Base-by-base conservation (phyloP, 768 basidiomycete species). In the Pleurotus cornucopiae region DNA sequence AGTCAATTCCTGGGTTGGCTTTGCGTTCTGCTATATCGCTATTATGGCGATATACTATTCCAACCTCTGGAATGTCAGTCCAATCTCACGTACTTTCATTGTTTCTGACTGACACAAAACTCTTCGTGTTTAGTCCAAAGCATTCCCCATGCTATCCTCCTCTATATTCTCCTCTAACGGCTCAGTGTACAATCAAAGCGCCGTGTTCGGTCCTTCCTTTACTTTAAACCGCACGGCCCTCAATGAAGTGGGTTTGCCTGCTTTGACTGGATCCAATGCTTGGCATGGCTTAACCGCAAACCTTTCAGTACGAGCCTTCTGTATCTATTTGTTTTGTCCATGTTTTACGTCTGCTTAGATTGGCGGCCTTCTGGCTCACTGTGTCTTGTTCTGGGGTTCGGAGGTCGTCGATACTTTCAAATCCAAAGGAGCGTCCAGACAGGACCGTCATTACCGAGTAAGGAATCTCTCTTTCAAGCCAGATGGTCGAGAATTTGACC, bases 1-100 rank as follows among this genome's bases (percentile, higher is more conserved):
- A 53, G 82, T 74, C 0, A 87, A 85, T 63, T 77, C 80, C 0
- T 84, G 82, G 81, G 60, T 83, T 34, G 84, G 84, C 4, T 74
- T 71, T 58, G 60, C 64, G 11, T 64, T 85, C 47, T 84, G 80
- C 61, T 86, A 84, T 61, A 63, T 79, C 41, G 71, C 70, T 1
- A 73, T 85, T 38, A 73, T 79, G 68, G 80, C 57, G 2, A 80
- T 87, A 41, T 87, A 83, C 67, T 86, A 85, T 60, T 75, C 78
- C 21, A 81, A 87, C 61, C 68, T 73, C 6, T 87, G 84, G 83
- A 77, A 79, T 59, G 84, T 80, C 62, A 61, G 73, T 69, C 11
- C 9, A 5, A 23, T 7, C 21, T 21, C 25, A 30, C n/a, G 30
- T 30, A 51, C 38, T 46, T 6, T 5, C 16, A 43, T 37, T 26